These are phyloP conservation scores for Aspergillus sclerotiicarbonarius DNA, from an alignment of 495 filamentous ascomycete species.

Conservation along the genomic window DNA sequence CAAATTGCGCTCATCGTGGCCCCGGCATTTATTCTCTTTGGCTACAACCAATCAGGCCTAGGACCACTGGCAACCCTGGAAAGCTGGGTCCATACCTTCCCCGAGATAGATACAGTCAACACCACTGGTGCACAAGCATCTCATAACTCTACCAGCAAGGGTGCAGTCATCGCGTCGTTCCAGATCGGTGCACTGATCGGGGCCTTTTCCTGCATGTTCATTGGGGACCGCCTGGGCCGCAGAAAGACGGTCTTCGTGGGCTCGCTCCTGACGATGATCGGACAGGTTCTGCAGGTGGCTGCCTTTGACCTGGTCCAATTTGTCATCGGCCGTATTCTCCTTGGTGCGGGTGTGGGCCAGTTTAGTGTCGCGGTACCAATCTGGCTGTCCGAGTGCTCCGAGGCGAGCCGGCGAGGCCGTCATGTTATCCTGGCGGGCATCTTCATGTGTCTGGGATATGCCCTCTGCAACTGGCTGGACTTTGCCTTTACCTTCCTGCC, in stretches of 20 bases:
- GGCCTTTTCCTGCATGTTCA: constrained; percentile 33
- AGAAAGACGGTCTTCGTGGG: constrained; percentile 55
- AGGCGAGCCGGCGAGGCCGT: constrained; percentile 39
- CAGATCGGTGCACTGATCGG: constrained; percentile 45
- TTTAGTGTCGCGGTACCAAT: constrained; percentile 59
- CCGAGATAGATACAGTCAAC: constrained; percentile 34
- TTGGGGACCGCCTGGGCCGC: constrained; percentile 51
- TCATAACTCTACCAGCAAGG: constrained; percentile 34
- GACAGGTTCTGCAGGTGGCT: constrained; percentile 48
- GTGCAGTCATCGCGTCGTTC: constrained; percentile 42
- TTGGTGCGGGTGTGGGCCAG: constrained; percentile 58
- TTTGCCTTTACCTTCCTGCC: constrained; percentile 46
- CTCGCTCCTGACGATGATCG: constrained; percentile 46
- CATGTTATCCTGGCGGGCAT: constrained; percentile 48
- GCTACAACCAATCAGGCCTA: constrained; percentile 35
- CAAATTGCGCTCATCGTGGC: constrained; percentile 36
- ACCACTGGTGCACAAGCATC: constrained; percentile 23
- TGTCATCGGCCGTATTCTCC: constrained; percentile 47
- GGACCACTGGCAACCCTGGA: constrained; percentile 28
- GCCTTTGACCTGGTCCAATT: constrained; percentile 39
- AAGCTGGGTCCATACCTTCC: constrained; percentile 30
- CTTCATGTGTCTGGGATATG: constrained; percentile 58
- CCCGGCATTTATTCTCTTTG: constrained; percentile 36
- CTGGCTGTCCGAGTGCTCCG: constrained; percentile 40
- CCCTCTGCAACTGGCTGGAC: constrained; percentile 65